Evolutionary conservation across 1,139 yeast genomes (phyloP), one percentile per base, ranked within the genome.

Genomic region (Lodderomyces pseudojiufengensis): DNA sequence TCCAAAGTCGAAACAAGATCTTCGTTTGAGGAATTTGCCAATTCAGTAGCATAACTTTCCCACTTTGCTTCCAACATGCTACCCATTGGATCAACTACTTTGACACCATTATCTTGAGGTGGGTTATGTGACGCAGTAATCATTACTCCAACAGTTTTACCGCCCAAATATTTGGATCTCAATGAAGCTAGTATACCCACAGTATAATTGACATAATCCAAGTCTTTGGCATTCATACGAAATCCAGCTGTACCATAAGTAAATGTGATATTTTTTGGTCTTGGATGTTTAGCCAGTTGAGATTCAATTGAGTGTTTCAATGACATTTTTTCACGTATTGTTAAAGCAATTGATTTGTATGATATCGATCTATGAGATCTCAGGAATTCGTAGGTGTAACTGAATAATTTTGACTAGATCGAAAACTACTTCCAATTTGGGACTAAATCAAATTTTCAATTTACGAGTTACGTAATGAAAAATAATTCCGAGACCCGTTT

Each of bases 51-150:
- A 48, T 79, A 67, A 2, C 69, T 61, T 57, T 92, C 98, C 98
- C 98, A 94, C 10, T 72, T 55, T 38, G 78, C 76, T 42, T 79
- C 86, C 49, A 92, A 73, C 98, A 92, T 92, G 47, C 85, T 92
- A 23, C 98, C 98, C 58, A 75, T 63, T 1, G 98, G 97, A 50
- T 92, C 98, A 27, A 90, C 88, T 16, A 92, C 71, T 62, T 92
- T 92, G 40, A 92, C 95, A n/a, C 98, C 98, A 50, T 92, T 92
- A 54, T 92, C 98, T 35, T 70, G 71, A 0, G 97, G 95, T 0
- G 97, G 97, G 51, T 92, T 92, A 58, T 92, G 98, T 1, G 96
- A 86, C 0, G 98, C 98, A 2, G 98, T 94, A 50, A 94, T 80
- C 97, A 94, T 92, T 9, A 88, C 83, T 14, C 95, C 95, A 32